Conservation (phyloP, 768 basidiomycete genomes). For the Tulasnella calospora region DNA sequence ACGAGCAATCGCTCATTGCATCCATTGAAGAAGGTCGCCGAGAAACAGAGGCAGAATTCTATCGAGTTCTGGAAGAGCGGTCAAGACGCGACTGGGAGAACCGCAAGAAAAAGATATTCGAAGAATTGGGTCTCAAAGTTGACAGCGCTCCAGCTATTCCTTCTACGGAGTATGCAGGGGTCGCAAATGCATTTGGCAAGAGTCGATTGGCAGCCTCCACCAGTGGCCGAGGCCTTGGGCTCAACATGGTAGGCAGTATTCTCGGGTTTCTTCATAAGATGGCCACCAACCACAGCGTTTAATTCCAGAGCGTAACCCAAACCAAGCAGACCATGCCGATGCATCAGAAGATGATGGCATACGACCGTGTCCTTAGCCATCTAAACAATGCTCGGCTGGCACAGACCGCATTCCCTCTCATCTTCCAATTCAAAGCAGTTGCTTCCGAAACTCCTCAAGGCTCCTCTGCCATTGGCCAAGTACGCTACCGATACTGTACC, state of each 20-base stretch:
- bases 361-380: conserved; percentile 74
- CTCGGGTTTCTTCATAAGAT: neutral
- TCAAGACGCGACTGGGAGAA: conserved; percentile 81
- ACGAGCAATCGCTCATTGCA: conserved; percentile 90
- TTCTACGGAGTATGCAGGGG: conserved; percentile 49
- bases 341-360: conserved; percentile 95
- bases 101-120: conserved; percentile 83
- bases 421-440: conserved; percentile 67
- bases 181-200: conserved; percentile 24
- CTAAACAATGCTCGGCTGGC: conserved; percentile 70
- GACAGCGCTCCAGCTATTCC: conserved; percentile 33
- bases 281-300: neutral
- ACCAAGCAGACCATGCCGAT: conserved; percentile 30
- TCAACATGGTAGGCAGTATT: neutral
- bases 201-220: conserved; percentile 8
- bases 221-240: conserved; percentile 7
- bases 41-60: conserved; percentile 81
- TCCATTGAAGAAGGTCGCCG: conserved; percentile 87
- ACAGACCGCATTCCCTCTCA: conserved; percentile 67
- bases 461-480: neutral
- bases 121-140: conserved; percentile 74
- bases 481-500: neutral
- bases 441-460: conserved; percentile 36
- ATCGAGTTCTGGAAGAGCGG: conserved; percentile 69
- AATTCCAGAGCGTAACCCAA: conserved; percentile 15